These are phyloP conservation scores for Candida ascalaphidarum DNA, from an alignment of 805 yeast species.

Conservation along the genomic window DNA sequence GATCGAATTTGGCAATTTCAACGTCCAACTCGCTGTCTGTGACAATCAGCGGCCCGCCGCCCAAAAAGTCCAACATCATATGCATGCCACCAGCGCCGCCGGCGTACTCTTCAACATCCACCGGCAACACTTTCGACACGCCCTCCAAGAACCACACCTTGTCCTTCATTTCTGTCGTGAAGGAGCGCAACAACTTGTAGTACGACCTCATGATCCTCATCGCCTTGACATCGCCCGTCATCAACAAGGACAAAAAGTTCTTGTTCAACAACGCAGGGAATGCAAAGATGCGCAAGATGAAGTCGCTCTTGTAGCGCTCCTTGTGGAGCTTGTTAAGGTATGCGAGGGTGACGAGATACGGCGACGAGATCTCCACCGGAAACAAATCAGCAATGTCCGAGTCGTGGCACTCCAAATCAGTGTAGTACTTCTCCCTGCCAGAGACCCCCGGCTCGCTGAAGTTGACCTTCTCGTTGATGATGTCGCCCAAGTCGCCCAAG, in stretches of 20 bases:
- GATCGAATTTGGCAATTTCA: constrained; percentile 33
- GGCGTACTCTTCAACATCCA: too few relatives aligned
- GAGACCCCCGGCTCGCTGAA: constrained; percentile 2
- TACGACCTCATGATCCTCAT: constrained; percentile 88
- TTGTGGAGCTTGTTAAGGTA: constrained; percentile 75
- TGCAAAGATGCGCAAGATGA: constrained; percentile 79
- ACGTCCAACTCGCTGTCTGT: constrained; percentile 30
- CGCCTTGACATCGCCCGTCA: constrained; percentile 80
- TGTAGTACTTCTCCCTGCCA: constrained; percentile 20
- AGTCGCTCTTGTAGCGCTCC: constrained; percentile 78
- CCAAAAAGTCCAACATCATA: constrained; percentile 82
- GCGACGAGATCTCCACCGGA: constrained; percentile 77
- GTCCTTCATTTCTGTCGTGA: constrained; percentile 81
- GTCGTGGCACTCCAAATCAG: constrained; percentile 76
- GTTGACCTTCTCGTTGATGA: constrained; percentile 34
- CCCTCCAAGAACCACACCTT: constrained; percentile 93
- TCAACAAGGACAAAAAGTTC: constrained; percentile 63
- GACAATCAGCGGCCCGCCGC: constrained; percentile 48
- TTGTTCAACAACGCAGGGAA: constrained; percentile 89
- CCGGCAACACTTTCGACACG: constrained; percentile 1
- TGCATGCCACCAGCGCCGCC: constrained; percentile 72
- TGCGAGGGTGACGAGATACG: constrained; percentile 81
- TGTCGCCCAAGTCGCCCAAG: constrained; percentile 80
- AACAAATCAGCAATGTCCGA: constrained; percentile 76
- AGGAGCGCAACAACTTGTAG: constrained; percentile 71